Evolutionary conservation across 2,329 filamentous ascomycete genomes (phyloP).

Genomic region (Ophiocordyceps polyrhachis-furcata): DNA sequence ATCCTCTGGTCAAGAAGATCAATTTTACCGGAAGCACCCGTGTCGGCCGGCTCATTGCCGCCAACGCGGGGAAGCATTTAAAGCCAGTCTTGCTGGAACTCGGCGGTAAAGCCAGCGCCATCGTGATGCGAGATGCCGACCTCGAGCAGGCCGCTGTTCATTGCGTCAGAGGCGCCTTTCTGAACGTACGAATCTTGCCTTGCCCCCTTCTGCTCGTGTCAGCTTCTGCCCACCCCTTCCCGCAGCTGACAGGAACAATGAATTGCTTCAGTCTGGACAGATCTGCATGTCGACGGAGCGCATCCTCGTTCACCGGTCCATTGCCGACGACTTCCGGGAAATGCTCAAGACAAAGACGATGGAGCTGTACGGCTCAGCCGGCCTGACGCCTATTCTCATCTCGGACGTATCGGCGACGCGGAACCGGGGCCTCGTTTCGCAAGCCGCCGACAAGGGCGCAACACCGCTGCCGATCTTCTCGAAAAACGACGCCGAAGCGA

Average conservation of each 20-base stretch:
- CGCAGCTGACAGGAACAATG: not conserved
- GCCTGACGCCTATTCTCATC: conserved; percentile 51
- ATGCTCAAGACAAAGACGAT: conserved; percentile 20
- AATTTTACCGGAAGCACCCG: conserved; percentile 70
- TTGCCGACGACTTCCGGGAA: conserved; percentile 26
- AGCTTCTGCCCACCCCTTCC: not conserved
- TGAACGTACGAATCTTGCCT: conserved; percentile 32
- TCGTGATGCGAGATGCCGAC: conserved; percentile 67
- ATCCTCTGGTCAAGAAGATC: conserved; percentile 54
- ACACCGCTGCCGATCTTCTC: conserved; percentile 21
- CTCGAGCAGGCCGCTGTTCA: conserved; percentile 49
- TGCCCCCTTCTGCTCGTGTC: not conserved
- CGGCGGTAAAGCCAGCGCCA: conserved; percentile 63
- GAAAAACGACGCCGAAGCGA: conserved; percentile 14
- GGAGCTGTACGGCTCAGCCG: conserved; percentile 27
- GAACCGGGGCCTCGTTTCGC: conserved; percentile 45
- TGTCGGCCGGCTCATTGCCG: conserved; percentile 56
- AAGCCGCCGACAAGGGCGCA: conserved; percentile 51
- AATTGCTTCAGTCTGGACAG: conserved; percentile 32
- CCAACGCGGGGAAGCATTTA: conserved; percentile 49
- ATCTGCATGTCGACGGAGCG: conserved; percentile 76
- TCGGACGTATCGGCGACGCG: conserved; percentile 46
- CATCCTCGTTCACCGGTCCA: conserved; percentile 36
- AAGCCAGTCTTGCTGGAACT: conserved; percentile 71
- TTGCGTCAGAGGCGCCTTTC: conserved; percentile 51